Base-by-base conservation (phyloP, 331 rosid species). In the Quercus lobata region DNA sequence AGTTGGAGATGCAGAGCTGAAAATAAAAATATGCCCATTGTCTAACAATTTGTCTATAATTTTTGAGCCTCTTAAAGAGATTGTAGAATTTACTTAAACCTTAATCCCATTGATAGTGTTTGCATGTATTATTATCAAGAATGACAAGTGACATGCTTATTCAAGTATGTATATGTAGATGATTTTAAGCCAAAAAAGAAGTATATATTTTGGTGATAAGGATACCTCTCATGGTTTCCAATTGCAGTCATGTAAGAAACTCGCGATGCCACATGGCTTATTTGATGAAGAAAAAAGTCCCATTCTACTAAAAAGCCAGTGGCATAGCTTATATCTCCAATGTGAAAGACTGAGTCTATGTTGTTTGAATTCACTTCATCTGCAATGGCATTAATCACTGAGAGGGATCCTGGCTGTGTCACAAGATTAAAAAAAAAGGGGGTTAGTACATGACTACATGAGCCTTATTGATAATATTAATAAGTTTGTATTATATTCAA, bases 291-390 rank as follows among this genome's bases (percentile, higher is more conserved):
- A 63, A 94, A 94, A 84, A 82, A 91, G 78, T 94, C 97, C 98
- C 97, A 94, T 80, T 92, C 98, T 4, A 83, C 95, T 8, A 94
- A 86, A 76, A 94, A 94, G 10, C 98, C 97, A 19, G 97, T 92
- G 57, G 97, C 97, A 24, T 92, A 94, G 86, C 98, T 94, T 83
- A 94, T 94, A 78, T 94, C 97, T 83, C 98, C 97, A 73, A 94
- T 92, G 84, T 94, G 97, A 84, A 94, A 91, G 41, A 91, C 25
- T 4, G 97, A 88, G 72, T 91, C 89, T 21, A 88, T 75, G 2
- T 75, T 83, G 61, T 84, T 85, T 3, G 90, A 78, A 18, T 81
- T 70, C 29, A 90, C 84, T 58, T 94, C 91, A 2, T 83, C 76
- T 5, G 85, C 56, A 75, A 90, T 79, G n/a, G 92, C 97, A 27